Conservation (phyloP, 495 filamentous ascomycete genomes). For the Hypomontagnella submonticulosa region DNA sequence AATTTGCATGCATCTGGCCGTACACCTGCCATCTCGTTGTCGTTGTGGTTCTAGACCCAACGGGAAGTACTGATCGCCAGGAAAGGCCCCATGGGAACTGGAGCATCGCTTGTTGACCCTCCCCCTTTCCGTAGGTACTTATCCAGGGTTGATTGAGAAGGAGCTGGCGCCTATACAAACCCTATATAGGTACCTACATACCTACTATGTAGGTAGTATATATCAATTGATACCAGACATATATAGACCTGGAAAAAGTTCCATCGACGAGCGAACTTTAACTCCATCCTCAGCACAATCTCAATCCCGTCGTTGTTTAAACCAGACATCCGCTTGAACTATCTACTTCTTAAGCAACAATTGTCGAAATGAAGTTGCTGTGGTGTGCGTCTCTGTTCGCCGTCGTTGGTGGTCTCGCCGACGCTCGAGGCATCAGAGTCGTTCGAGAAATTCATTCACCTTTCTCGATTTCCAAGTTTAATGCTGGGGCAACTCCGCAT, state of each 20-base stretch:
- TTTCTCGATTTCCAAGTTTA: slow-evolving; percentile 30
- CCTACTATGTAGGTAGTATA: too few species aligned
- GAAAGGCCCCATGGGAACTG: not conserved
- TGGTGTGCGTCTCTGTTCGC: slow-evolving; percentile 24
- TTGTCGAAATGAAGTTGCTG: slow-evolving; percentile 30
- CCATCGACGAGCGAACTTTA: not conserved
- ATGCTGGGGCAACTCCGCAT: slow-evolving; percentile 37
- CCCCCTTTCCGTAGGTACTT: slow-evolving; percentile 2
- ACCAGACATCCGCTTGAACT: slow-evolving; percentile 4
- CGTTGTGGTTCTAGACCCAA: slow-evolving; percentile 8
- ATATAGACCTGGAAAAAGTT: slow-evolving; percentile 22
- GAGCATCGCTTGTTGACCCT: slow-evolving; percentile 6
- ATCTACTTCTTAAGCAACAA: not conserved
- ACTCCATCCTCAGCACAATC: slow-evolving; percentile 1
- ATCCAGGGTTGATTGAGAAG: not conserved
- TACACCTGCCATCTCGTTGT: not conserved
- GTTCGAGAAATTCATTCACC: not conserved
- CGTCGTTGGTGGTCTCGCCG: slow-evolving; percentile 26
- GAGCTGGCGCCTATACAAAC: slow-evolving; percentile 7
- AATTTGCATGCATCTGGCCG: not conserved
- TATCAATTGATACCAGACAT: slow-evolving; percentile 10
- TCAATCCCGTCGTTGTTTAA: not conserved
- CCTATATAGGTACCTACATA: too few species aligned
- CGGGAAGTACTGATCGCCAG: slow-evolving; percentile 21
- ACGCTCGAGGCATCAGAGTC: slow-evolving; percentile 6